Evolutionary conservation across 257 asterid genomes (phyloP), one percentile per base, ranked within the genome.

Genomic region (Primulina tabacum): DNA sequence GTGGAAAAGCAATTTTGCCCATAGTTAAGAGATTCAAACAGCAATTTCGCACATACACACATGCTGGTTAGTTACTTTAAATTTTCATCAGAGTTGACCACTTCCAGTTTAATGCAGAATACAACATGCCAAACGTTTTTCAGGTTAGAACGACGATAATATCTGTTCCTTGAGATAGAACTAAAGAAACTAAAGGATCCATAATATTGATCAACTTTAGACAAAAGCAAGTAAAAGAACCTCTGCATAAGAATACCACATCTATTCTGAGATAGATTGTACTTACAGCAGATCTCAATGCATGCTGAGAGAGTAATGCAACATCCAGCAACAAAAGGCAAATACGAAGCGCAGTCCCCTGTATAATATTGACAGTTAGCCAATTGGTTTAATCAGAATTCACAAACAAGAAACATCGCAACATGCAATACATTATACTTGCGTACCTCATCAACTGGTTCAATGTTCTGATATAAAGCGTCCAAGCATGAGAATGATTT

Each of bases 261-360:
- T 47, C 12, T 20, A 68, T 53, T 65, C 63, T 12, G 59, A 58
- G 32, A 30, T 34, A 69, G 35, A 53, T 18, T 63, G 64, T 29
- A 79, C 96, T 92, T 86, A 92, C 98, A 76, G 90, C 84, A 76
- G 89, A 77, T 83, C 87, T 87, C 67, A 87, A 83, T 69, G 92
- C 89, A 72, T 86, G 80, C 65, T 81, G 85, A 57, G 92, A 81
- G 74, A 82, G 86, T 74, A 90, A 77, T 10, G 94, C 91, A 71
- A 87, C 98, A 86, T 92, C 98, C 86, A 92, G 81, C 78, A 92
- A 80, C 79, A 92, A 73, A 74, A 90, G 90, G 86, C 96, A 89
- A 76, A 92, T 85, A 47, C 84, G 94, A 67, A 87, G 89, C 70
- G 97, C 95, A 59, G 86, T 86, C 70, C 83, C 94, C 98, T 92